Evolutionary conservation across 176 grass and related monocot genomes (phyloP), one percentile per base, ranked within the genome.

Genomic region (Aegilops speltoides): DNA sequence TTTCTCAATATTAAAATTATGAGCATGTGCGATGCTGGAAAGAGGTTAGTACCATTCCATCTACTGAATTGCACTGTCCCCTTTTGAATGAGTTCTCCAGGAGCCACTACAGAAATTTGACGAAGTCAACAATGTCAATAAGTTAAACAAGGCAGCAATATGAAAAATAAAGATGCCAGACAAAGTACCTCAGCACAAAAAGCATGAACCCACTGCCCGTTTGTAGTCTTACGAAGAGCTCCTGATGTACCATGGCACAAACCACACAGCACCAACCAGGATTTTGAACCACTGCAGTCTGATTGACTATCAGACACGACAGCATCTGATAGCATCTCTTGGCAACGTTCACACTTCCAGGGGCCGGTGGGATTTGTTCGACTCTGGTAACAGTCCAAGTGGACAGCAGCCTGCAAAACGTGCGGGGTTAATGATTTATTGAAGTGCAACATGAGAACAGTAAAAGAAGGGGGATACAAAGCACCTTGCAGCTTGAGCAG

Each of bases 131-230:
- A 43, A 82, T 29, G 29, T 10, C 13, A 14, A 80, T 67, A 77
- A 66, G 66, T 17, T 45, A 77, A 70, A 40, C 7, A 56, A 82
- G 67, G 20, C 17, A 50, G 4, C 24, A 31, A 54, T 69, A 76
- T 25, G 17, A 28, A 71, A 84, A 62, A 64, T 37, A 64, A 72
- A 60, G 28, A 45, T 24, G 52, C 1, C 16, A 85, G 85, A 43
- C 77, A 64, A 92, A 79, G 20, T 93, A 98, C 95, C 95, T 99
- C 94, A 14, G 97, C 94, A 91, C 97, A 99, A 36, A 99, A 93
- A 20, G 97, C 87, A 96, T 99, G 97, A 83, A 96, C 90, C 92
- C 97, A 99, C 34, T 92, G 89, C 54, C 90, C 94, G 63, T 91
- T 90, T 79, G 83, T 67, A 80, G 97, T 91, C 85, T 93, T 99